Conservation (phyloP, 2,329 filamentous ascomycete species). For the Pseudocercospora musae region DNA sequence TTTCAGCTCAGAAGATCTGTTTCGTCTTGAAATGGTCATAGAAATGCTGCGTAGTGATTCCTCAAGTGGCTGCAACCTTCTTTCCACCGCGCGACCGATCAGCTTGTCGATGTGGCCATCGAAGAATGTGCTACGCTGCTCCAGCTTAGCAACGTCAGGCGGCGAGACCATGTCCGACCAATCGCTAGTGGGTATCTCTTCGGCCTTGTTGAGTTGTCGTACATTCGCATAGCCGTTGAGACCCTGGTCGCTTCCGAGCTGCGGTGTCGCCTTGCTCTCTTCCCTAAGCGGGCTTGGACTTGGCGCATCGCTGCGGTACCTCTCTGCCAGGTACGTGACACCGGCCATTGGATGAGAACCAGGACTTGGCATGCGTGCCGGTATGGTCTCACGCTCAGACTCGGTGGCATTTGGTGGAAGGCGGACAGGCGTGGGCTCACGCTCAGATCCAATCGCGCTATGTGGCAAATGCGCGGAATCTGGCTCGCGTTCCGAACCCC, state of each 20-base stretch:
- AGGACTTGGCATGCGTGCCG: conserved; percentile 25
- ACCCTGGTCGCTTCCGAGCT: conserved; percentile 43
- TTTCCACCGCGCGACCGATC: conserved; percentile 72
- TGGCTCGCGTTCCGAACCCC: conserved; percentile 60
- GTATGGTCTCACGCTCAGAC: conserved; percentile 18
- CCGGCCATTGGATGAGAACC: conserved; percentile 30
- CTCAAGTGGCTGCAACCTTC: conserved; percentile 76
- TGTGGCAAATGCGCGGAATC: conserved; percentile 32
- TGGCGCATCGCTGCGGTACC: conserved; percentile 62
- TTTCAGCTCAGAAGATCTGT: conserved; percentile 56
- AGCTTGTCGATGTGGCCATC: conserved; percentile 85
- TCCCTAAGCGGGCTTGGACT: conserved; percentile 61
- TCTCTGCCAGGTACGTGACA: conserved; percentile 34
- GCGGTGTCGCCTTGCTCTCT: conserved; percentile 11
- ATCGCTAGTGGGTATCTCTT: conserved; percentile 72
- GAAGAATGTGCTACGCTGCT: conserved; percentile 80
- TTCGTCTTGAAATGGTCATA: conserved; percentile 39
- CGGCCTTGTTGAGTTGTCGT: conserved; percentile 60
- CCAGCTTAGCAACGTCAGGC: conserved; percentile 78
- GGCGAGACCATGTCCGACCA: conserved; percentile 87
- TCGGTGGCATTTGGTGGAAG: conserved; percentile 15
- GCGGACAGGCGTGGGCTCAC: conserved; percentile 37
- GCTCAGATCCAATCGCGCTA: conserved; percentile 66
- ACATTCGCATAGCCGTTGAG: conserved; percentile 41
- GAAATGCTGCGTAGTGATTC: conserved; percentile 74